A percentile compares a stretch with the other conserved stretches of the same genome.
Evolutionary conservation across 23 red algal species (phyloP).

Genomic region (Cyanidioschyzon merolae): DNA sequence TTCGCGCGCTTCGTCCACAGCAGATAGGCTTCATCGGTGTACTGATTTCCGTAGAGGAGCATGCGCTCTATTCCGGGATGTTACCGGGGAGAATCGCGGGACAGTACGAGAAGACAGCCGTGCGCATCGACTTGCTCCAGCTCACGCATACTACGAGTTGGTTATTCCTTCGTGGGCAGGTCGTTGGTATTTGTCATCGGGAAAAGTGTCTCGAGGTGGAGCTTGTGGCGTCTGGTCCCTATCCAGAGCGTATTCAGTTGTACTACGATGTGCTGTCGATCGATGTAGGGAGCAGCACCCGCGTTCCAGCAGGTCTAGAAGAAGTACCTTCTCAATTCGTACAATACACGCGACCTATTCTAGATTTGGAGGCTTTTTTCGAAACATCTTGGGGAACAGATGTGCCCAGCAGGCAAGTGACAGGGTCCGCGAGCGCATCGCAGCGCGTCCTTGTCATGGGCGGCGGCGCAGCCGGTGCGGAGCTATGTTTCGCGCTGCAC

Average conservation of each 20-base stretch:
- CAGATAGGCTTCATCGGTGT: neutral
- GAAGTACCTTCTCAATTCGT: neutral
- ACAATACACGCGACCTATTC: neutral
- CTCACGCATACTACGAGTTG: neutral
- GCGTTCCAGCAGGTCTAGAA: neutral
- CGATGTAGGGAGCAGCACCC: neutral
- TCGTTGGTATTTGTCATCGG: neutral
- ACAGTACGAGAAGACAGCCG: neutral
- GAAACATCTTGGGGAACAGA: neutral
- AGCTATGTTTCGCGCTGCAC: neutral
- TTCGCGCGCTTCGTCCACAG: neutral
- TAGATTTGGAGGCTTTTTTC: neutral
- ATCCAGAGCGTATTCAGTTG: neutral
- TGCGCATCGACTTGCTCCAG: neutral
- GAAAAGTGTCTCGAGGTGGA: neutral
- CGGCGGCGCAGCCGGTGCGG: neutral
- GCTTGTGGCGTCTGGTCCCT: neutral
- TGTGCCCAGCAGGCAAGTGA: neutral
- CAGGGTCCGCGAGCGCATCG: neutral
- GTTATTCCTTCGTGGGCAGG: neutral
- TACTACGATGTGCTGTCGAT: conserved; percentile 13
- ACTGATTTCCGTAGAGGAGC: neutral
- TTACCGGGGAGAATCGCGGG: neutral
- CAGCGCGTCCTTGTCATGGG: neutral
- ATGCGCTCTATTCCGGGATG: conserved; percentile 12